phyloP scores from a whole-genome alignment of 2,329 filamentous ascomycete genomes.

The Raffaelea albimanens region DNA sequence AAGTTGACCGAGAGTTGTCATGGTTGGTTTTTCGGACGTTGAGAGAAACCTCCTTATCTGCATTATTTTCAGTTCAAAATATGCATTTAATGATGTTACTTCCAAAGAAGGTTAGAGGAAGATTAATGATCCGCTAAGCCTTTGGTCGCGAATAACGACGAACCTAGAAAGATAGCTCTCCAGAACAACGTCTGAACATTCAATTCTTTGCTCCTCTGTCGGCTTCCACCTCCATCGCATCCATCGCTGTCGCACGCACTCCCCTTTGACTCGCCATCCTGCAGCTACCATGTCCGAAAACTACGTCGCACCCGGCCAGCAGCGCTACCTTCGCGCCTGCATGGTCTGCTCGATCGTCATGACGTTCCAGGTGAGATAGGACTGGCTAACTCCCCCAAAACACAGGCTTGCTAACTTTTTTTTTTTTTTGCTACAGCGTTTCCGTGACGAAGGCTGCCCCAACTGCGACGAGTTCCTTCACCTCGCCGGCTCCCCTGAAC shows the following conservation, averaged over 20 bases:
- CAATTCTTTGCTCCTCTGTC: not conserved
- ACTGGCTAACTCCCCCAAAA: no score
- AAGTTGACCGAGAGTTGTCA: no score
- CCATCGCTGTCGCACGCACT: not conserved
- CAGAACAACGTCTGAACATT: not conserved
- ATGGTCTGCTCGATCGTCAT: conserved; percentile 98
- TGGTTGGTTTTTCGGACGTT: no score
- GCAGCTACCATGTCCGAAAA: conserved; percentile 35
- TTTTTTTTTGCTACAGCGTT: conserved; percentile 47
- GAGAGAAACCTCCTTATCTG: no score
- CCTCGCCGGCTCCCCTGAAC: conserved; percentile 67
- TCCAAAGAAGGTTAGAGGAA: no score
- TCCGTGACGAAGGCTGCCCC: conserved; percentile 79
- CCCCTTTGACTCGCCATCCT: not conserved
- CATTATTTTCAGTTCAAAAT: no score
- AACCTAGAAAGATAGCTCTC: no score
- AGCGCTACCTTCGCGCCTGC: conserved; percentile 86
- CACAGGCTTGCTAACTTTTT: not conserved
- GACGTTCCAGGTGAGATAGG: conserved; percentile 55
- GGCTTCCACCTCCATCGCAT: no score
- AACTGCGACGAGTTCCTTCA: conserved; percentile 94
- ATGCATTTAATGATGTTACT: no score
- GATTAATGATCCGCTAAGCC: no score
- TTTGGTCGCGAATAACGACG: no score
- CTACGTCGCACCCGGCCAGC: conserved; percentile 64